These are phyloP conservation scores for Candolleomyces eurysporus DNA, from an alignment of 768 basidiomycete genomes.

Conservation along the genomic window DNA sequence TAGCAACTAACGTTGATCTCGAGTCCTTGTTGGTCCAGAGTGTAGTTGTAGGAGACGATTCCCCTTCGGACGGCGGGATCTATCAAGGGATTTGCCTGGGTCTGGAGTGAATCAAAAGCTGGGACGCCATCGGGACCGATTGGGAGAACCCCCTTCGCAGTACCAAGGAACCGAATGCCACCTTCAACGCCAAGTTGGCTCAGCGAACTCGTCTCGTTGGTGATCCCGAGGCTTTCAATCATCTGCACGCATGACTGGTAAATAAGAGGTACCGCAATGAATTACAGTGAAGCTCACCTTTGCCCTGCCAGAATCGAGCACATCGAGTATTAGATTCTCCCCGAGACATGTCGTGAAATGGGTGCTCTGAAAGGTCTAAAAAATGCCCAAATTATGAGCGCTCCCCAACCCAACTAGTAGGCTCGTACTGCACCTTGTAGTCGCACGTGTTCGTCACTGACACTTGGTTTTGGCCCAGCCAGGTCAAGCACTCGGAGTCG, in stretches of 20 bases:
- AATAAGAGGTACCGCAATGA: not conserved
- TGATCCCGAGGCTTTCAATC: not conserved
- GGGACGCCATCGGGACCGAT: conserved; percentile 22
- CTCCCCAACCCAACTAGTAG: too few relatives aligned
- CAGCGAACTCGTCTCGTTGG: conserved; percentile 12
- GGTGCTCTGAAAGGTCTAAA: not conserved
- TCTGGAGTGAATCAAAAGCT: conserved; percentile 11
- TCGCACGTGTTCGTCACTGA: not conserved
- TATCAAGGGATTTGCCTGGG: conserved; percentile 8
- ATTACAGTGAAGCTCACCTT: not conserved
- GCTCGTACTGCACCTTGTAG: not conserved
- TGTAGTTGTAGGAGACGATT: conserved; percentile 17
- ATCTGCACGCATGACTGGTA: too few relatives aligned
- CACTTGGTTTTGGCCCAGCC: not conserved
- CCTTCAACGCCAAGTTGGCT: conserved; percentile 18
- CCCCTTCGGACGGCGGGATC: not conserved
- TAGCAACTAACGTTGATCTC: conserved; percentile 15
- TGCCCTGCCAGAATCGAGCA: not conserved
- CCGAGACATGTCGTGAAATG: not conserved
- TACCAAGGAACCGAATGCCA: conserved; percentile 21
- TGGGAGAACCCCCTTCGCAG: conserved; percentile 21
- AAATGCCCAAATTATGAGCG: not conserved
- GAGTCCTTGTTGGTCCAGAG: conserved; percentile 22
- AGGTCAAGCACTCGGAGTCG: not conserved
- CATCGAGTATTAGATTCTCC: not conserved